Percentiles rank a stretch among this genome's conserved stretches.
phyloP scores from a whole-genome alignment of 352 stramenopile species.

The Phytophthora fragariaefolia region DNA sequence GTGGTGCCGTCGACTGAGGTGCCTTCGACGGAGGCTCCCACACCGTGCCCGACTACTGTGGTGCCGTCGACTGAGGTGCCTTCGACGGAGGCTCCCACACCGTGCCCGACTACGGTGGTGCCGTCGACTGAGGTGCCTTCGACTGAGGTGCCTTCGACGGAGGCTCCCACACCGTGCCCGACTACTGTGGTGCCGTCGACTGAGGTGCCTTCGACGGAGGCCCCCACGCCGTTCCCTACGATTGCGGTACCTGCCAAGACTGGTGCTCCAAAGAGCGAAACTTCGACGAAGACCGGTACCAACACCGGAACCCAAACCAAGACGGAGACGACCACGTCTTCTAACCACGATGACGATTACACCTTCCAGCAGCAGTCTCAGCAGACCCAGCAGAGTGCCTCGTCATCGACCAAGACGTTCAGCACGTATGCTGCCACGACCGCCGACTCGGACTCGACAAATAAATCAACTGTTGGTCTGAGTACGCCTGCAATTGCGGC shows the following conservation, averaged over 20 bases:
- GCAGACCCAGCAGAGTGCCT: conserved; percentile 27
- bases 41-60: conserved; percentile 24
- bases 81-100: neutral
- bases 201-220: neutral
- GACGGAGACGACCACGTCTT: conserved; percentile 24
- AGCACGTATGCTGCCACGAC: conserved; percentile 24
- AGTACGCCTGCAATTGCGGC: neutral
- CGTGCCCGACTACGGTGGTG: conserved; percentile 16
- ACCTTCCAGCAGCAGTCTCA: conserved; percentile 20
- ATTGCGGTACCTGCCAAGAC: conserved; percentile 13
- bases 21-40: conserved; percentile 6
- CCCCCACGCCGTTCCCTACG: conserved; percentile 28
- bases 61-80: conserved; percentile 15
- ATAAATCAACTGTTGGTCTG: neutral
- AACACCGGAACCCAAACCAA: conserved; percentile 14
- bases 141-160: conserved; percentile 10
- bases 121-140: conserved; percentile 1
- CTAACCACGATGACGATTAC: conserved; percentile 29
- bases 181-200: conserved; percentile 13
- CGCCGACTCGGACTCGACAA: neutral
- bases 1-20: conserved; percentile 12
- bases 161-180: conserved; percentile 19
- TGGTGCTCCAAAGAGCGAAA: conserved; percentile 10
- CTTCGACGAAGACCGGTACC: conserved; percentile 2
- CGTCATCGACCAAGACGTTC: conserved; percentile 31